Base-by-base conservation (phyloP, 441 rosid genomes). In the Jatropha podagrica region DNA sequence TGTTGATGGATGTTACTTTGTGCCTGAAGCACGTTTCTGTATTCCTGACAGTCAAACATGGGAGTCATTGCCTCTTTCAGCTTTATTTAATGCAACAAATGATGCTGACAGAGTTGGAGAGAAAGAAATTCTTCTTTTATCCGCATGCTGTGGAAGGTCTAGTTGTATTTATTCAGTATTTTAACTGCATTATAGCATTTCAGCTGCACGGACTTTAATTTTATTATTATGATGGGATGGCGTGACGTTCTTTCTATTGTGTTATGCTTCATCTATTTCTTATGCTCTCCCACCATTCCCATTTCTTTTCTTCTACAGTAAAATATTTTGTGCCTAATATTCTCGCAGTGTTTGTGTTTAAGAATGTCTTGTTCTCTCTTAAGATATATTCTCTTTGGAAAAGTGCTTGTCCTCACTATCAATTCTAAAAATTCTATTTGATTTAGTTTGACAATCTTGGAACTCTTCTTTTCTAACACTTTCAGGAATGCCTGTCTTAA, bases 21-120 rank as follows among this genome's bases (percentile, higher is more conserved):
- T 85, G 65, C 77, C 83, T 42, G 81, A 86, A 73, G 95, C 96
- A 67, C 87, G 86, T 49, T 89, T 88, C 85, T 93, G 98, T 83
- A 87, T 89, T 79, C 85, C 92, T 38, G 96, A 95, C 65, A 88
- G 94, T 79, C 92, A 90, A 81, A 80, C 87, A 63, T 92, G 97
- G 97, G 94, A 95, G 51, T 86, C 88, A 55, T 73, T 90, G 80
- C 97, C 95, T 11, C 86, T 88, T 42, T 88, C 98, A 54, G 65
- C 79, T 76, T 81, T 84, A 61, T 86, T 81, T 48, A 72, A 46
- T 7, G 85, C 92, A 75, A 89, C 79, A 67, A 78, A 32, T 59
- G 87, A 85, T 73, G 80, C 83, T 40, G 82, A 81, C 52, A 65
- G 77, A 73, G n/a, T 86, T 62, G 77, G 86, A 6, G 78, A 90